phyloP scores from a whole-genome alignment of 192 early-diverging fungal genomes.

The Blastocladiella britannica region DNA sequence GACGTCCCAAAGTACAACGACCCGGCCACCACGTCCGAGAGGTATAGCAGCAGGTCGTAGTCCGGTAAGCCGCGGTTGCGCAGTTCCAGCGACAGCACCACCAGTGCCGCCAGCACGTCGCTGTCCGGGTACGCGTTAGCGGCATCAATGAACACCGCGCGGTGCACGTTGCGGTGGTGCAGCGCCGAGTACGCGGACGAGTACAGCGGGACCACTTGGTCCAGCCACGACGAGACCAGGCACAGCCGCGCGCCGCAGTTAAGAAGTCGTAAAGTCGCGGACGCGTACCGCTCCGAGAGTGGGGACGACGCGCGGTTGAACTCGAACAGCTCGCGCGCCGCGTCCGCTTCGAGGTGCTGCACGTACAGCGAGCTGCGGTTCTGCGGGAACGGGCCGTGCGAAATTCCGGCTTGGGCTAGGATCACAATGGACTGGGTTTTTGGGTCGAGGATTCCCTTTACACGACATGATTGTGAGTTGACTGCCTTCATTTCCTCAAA shows the following conservation, averaged over 20 bases:
- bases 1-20: constrained; percentile 65
- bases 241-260: constrained; percentile 47
- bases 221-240: constrained; percentile 72
- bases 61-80: constrained; percentile 75
- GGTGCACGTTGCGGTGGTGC: constrained; percentile 60
- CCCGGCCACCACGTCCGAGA: constrained; percentile 69
- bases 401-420: constrained; percentile 82
- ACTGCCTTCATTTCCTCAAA: no score
- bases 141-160: constrained; percentile 77
- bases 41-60: constrained; percentile 63
- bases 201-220: constrained; percentile 87
- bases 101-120: constrained; percentile 69
- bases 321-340: constrained; percentile 81
- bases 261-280: constrained; percentile 44
- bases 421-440: constrained; percentile 50
- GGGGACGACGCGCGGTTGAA: constrained; percentile 60
- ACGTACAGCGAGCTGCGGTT: not conserved
- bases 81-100: constrained; percentile 66
- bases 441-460: constrained; percentile 35
- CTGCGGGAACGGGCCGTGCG: constrained; percentile 68
- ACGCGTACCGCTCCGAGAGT: constrained; percentile 47
- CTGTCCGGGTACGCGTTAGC: constrained; percentile 44
- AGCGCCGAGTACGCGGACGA: constrained; percentile 46
- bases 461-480: no score
- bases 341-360: constrained; percentile 63